Evolutionary conservation across 257 asterid genomes (phyloP).

Genomic region (Nicotiana undulata): DNA sequence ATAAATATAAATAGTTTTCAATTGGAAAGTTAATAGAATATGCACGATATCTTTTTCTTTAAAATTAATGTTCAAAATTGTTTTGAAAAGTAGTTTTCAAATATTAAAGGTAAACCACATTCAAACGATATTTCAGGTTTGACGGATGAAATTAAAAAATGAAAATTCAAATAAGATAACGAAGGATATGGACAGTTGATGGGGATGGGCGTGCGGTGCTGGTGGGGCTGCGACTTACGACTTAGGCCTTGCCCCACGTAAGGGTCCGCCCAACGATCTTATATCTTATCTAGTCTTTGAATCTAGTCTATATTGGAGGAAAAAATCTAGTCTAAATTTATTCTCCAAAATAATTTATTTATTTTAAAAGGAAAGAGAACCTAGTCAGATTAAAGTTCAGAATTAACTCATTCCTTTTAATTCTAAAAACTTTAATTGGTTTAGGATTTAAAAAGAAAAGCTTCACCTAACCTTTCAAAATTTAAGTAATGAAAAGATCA

Average conservation of each 20-base stretch:
- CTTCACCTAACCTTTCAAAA: neutral
- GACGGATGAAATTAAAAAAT: neutral
- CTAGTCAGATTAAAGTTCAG: neutral
- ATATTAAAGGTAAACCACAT: neutral
- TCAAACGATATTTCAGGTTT: neutral
- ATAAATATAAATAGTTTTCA: neutral
- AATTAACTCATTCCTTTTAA: neutral
- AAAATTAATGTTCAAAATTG: neutral
- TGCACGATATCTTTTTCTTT: neutral
- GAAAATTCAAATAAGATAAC: neutral
- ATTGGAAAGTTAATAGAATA: neutral
- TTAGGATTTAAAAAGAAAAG: neutral
- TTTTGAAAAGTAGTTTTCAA: neutral
- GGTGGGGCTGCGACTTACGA: neutral
- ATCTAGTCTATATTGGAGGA: neutral
- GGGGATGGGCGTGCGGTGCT: constrained; percentile 1
- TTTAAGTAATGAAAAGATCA: neutral
- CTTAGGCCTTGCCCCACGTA: neutral
- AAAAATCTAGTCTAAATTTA: neutral
- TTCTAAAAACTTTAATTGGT: neutral
- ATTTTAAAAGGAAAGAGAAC: neutral
- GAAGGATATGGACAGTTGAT: neutral
- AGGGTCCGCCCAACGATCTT: neutral
- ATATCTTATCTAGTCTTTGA: neutral
- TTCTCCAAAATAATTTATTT: neutral